Base-by-base conservation (phyloP, 1,284 basidiomycete species). In the Jaminaea rosea region DNA sequence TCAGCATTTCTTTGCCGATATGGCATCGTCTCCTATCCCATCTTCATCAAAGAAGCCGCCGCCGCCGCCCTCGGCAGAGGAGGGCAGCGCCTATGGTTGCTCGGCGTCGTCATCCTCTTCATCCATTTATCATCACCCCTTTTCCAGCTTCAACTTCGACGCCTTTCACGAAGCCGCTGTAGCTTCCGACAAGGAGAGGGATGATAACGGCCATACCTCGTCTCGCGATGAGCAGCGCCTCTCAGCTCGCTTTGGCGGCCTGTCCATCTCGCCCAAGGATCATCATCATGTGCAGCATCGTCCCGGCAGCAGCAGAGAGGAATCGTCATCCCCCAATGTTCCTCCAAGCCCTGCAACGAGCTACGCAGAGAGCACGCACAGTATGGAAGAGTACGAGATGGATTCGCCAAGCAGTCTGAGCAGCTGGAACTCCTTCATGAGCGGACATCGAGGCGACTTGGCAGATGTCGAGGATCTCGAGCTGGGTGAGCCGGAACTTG, bases 391-490 rank as follows among this genome's bases (percentile, higher is more conserved):
- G 17, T 41, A 54, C 49, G 21, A 50, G 29, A 28, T 46, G 15
- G 59, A 59, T 32, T 67, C 65, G 29, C 65, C 67, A 3, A 65
- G 63, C 46, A 67, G 64, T 32, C 49, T 72, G 21, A 63, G 66
- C 7, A 67, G 63, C 47, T 58, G 65, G 36, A 62, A 47, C 52
- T 65, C 63, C 39, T 64, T 61, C 27, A 47, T 28, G 7, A 44
- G 52, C 24, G 55, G 49, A 2, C 58, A 59, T 32, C 62, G 60
- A 24, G 69, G 69, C 39, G 67, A 72, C 15, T 54, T 63, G 24
- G 65, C 65, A 26, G 69, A 72, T 50, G 63, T 68, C 15, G 69
- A 72, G 41, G 69, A 72, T 37, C 56, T 67, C 21, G 65, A 69
- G 41, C 53, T 65, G 9, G 68, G 53, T 13, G 53, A 71, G 44